Percentiles rank a stretch among this genome's conserved stretches.
Evolutionary conservation across 2,329 filamentous ascomycete species (phyloP).

Genomic region (Sclerotiophoma versabilis): DNA sequence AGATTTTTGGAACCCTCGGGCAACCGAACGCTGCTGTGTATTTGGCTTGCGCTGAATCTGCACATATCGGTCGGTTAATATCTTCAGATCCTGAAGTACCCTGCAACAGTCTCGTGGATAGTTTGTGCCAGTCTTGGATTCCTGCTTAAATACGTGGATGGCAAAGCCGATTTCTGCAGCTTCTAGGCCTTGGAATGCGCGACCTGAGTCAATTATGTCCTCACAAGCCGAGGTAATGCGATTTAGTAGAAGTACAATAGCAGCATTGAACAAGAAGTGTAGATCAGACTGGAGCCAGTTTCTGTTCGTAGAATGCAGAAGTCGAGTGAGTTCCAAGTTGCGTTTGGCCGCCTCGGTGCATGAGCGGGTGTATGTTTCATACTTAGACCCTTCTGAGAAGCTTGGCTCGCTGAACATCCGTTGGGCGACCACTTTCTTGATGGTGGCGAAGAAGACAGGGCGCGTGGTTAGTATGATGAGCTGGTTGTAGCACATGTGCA

Average conservation of each 20-base stretch:
- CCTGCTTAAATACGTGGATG: conserved; percentile 32
- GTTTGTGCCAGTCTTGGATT: conserved; percentile 32
- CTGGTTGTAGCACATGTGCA: conserved; percentile 38
- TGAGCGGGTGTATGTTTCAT: conserved; percentile 20
- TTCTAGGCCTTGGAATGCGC: conserved; percentile 1
- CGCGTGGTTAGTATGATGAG: conserved; percentile 35
- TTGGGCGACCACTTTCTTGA: conserved; percentile 33
- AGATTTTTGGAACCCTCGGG: background rate
- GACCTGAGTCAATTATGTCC: background rate
- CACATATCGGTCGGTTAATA: conserved; percentile 30
- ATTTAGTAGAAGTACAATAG: conserved; percentile 34
- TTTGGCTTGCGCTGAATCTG: background rate
- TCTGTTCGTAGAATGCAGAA: conserved; percentile 13
- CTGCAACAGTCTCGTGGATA: conserved; percentile 35
- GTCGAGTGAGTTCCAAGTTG: conserved; percentile 30
- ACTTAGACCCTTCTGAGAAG: conserved; percentile 20
- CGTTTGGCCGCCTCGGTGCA: conserved; percentile 29
- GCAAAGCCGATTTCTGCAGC: conserved; percentile 29
- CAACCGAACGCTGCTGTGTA: background rate
- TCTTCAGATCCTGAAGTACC: conserved; percentile 33
- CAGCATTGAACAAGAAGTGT: conserved; percentile 40
- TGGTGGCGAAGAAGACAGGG: conserved; percentile 31
- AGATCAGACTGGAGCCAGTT: conserved; percentile 32
- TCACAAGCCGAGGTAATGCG: conserved; percentile 19
- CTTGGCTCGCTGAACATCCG: conserved; percentile 21